Evolutionary conservation across 345 rosid species (phyloP), one percentile per base, ranked within the genome.

Genomic region (Murraya paniculata): DNA sequence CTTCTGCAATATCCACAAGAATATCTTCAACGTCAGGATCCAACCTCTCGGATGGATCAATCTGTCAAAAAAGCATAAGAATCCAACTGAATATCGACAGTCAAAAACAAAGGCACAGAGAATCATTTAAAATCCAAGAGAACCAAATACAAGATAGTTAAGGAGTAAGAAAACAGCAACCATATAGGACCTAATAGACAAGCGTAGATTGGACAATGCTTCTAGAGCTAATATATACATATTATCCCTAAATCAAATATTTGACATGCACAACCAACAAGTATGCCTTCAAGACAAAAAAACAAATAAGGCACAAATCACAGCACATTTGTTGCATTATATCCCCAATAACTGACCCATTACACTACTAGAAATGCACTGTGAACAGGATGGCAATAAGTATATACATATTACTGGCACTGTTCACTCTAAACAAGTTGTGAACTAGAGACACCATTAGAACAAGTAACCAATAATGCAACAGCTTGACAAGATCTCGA

Each of bases 1-100:
- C 99, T 81, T 96, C 99, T 14, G 98, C 97, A 84, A 94, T 89
- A 81, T 96, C 98, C 61, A 86, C 88, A 84, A 96, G 98, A 82
- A 92, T 87, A 79, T 92, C 95, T 90, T 91, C 98, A 86, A 96
- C 98, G 74, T 94, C 98, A 58, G 94, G 91, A 78, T 94, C 98
- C 89, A 96, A 84, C 82, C 80, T 92, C 90, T 91, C 99, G 60
- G 88, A 86, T 36, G 99, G 97, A 77, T 89, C 99, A 85, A 96
- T 89, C 99, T 96, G 86, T 73, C 72, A 22, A 80, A 77, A 56
- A 71, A 58, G 53, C 21, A 39, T n/a, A 75, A 62, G 28, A 70
- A 68, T 65, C 65, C 71, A 41, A 75, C 19, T 25, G 18, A 2
- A 62, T 25, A 62, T 14, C 18, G 3, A 14, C 57, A 24, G 28